These are phyloP conservation scores for Cladochytrium replicatum DNA, from an alignment of 192 early-diverging fungal genomes.

Conservation along the genomic window DNA sequence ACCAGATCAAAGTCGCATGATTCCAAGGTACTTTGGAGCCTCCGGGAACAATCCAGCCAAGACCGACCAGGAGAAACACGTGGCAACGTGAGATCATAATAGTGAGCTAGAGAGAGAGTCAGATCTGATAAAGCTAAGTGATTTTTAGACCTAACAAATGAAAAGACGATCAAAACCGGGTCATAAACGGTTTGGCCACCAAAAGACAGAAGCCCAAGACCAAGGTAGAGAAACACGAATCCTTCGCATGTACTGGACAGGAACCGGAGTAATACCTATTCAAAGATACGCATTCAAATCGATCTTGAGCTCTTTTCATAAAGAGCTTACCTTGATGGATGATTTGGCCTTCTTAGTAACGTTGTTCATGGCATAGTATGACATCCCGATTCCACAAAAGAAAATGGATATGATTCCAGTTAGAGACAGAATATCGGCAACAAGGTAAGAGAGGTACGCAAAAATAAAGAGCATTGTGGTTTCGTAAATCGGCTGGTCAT, in stretches of 20 bases:
- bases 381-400: conserved; percentile 48
- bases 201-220: conserved; percentile 48
- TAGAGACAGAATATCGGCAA: conserved; percentile 39
- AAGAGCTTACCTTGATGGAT: conserved; percentile 27
- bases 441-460: conserved; percentile 42
- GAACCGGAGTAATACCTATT: neutral
- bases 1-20: conserved; percentile 48
- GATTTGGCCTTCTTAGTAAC: conserved; percentile 23
- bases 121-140: conserved; percentile 2
- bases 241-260: conserved; percentile 32
- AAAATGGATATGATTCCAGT: conserved; percentile 55
- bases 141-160: conserved; percentile 23
- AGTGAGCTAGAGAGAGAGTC: conserved; percentile 19
- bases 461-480: conserved; percentile 45
- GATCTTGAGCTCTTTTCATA: neutral
- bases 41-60: conserved; percentile 26
- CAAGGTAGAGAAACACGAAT: conserved; percentile 54
- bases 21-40: conserved; percentile 28
- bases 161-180: conserved; percentile 33
- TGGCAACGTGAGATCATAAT: conserved; percentile 43
- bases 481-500: conserved; percentile 40
- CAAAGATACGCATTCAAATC: neutral
- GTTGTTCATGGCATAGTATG: conserved; percentile 45
- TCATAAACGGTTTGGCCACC: conserved; percentile 33
- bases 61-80: conserved; percentile 42